These are phyloP conservation scores for Phalaenopsis equestris DNA, from an alignment of 106 monocot species.

Conservation along the genomic window DNA sequence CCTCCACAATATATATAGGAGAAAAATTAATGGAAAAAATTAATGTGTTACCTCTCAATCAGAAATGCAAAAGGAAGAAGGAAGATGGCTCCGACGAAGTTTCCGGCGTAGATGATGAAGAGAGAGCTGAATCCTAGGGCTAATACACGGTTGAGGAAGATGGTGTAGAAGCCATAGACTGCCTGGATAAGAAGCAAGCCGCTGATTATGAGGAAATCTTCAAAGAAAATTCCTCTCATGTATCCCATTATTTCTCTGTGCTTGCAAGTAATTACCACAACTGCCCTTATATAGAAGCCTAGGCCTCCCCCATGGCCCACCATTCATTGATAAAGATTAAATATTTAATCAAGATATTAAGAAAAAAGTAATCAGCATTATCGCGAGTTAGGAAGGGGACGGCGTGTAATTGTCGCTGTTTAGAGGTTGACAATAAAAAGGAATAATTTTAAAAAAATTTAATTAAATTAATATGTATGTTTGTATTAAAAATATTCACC, in stretches of 20 bases:
- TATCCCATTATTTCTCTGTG: background rate
- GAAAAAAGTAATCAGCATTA: no score
- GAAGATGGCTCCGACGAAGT: constrained; percentile 16
- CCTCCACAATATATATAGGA: background rate
- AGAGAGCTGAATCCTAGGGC: constrained; percentile 28
- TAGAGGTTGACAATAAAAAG: no score
- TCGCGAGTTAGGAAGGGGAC: no score
- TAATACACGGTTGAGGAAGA: constrained; percentile 26
- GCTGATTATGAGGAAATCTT: constrained; percentile 20
- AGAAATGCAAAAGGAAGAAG: constrained; percentile 46
- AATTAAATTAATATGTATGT: no score
- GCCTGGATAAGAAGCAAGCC: constrained; percentile 36
- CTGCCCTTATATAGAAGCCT: no score
- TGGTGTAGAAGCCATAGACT: constrained; percentile 15
- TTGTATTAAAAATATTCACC: no score
- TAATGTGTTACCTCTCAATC: constrained; percentile 32
- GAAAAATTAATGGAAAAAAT: background rate
- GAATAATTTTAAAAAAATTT: no score
- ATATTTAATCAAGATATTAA: no score
- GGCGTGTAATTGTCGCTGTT: no score
- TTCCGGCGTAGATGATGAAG: constrained; percentile 22
- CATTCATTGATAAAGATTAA: no score
- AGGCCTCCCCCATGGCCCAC: no score
- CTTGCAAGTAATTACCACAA: no score
- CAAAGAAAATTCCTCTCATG: background rate